phyloP scores from a whole-genome alignment of 345 rosid species.

The Citrus maxima region DNA sequence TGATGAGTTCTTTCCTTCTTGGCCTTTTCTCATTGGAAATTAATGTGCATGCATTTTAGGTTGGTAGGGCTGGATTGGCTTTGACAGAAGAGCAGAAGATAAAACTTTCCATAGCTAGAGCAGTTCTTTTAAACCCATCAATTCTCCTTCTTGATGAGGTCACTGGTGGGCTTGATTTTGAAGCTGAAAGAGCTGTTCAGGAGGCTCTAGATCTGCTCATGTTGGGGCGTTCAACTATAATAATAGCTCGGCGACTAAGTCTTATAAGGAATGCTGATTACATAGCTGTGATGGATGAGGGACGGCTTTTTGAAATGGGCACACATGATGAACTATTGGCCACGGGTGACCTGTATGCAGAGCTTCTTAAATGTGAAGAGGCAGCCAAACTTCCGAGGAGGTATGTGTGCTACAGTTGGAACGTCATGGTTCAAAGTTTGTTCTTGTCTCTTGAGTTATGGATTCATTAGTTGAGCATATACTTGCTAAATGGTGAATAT shows the following conservation, averaged over 20 bases:
- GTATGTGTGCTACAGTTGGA: constrained; percentile 40
- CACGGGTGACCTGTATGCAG: constrained; percentile 80
- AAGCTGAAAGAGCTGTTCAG: constrained; percentile 95
- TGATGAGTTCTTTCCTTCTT: background rate
- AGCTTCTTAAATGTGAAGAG: constrained; percentile 95
- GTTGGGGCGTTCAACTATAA: constrained; percentile 96
- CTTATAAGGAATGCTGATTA: constrained; percentile 94
- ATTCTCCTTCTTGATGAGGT: constrained; percentile 97
- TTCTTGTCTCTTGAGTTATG: constrained; percentile 3
- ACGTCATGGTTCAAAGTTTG: constrained; percentile 8
- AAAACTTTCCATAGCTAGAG: constrained; percentile 95
- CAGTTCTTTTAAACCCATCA: constrained; percentile 85
- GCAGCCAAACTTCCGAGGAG: constrained; percentile 96
- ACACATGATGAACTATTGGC: constrained; percentile 83
- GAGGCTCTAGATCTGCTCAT: constrained; percentile 92
- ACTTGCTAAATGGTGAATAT: constrained; percentile 10
- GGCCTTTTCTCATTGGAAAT: background rate
- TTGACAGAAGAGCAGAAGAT: constrained; percentile 94
- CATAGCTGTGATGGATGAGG: constrained; percentile 98
- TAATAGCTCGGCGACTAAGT: constrained; percentile 90
- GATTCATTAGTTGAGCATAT: background rate
- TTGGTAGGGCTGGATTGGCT: constrained; percentile 84
- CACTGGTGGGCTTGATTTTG: constrained; percentile 97
- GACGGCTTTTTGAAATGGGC: constrained; percentile 97
- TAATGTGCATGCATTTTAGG: constrained; percentile 44